Conservation (phyloP, 108 stramenopile genomes). For the Mediolabrus comicus region DNA sequence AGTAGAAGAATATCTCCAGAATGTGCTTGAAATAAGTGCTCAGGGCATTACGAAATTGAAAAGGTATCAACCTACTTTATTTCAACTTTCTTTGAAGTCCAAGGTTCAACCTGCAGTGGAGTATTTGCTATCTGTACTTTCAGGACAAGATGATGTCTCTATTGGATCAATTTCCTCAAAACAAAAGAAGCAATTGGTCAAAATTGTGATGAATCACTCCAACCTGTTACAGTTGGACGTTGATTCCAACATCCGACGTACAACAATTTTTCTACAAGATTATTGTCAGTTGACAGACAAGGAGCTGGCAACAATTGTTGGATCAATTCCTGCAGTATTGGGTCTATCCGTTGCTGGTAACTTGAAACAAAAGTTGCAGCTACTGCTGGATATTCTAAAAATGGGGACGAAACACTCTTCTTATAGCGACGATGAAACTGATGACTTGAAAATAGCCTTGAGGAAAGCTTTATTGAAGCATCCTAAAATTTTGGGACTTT, state of each 20-base stretch:
- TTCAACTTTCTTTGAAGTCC: conserved; percentile 48
- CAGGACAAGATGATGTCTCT: not conserved
- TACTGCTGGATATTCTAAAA: conserved; percentile 24
- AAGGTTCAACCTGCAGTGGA: conserved; percentile 45
- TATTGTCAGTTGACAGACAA: conserved; percentile 31
- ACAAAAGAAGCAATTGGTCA: conserved; percentile 37
- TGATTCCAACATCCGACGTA: conserved; percentile 58
- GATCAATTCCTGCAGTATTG: conserved; percentile 43
- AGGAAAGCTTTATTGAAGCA: conserved; percentile 62
- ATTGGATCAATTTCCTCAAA: not conserved
- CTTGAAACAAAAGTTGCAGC: conserved; percentile 50
- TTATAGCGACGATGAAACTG: conserved; percentile 6
- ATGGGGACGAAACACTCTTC: not conserved
- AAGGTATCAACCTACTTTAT: conserved; percentile 54
- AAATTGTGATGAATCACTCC: conserved; percentile 51
- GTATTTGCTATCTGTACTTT: conserved; percentile 37
- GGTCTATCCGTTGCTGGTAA: conserved; percentile 55
- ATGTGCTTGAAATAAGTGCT: conserved; percentile 37
- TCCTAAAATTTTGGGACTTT: conserved; percentile 69
- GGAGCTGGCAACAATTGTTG: conserved; percentile 39
- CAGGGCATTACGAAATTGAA: conserved; percentile 48
- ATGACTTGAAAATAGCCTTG: conserved; percentile 8
- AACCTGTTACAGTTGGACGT: conserved; percentile 62
- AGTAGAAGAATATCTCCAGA: conserved; percentile 47
- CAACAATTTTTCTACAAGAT: conserved; percentile 46